Conservation (phyloP, 2,329 filamentous ascomycete species). For the Beauveria sp. region DNA sequence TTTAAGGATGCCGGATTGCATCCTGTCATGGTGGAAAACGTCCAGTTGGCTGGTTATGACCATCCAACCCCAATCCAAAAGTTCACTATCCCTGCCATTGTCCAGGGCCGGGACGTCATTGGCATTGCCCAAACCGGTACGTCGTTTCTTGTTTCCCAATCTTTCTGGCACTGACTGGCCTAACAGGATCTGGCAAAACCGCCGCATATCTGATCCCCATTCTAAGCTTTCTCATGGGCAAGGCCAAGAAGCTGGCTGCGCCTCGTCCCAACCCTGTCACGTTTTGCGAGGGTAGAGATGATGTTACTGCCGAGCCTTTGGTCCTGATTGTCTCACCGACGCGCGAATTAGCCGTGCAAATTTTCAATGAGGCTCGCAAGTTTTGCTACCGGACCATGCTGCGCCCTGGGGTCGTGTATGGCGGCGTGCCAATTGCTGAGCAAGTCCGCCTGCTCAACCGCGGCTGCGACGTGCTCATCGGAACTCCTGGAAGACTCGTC, state of each 20-base stretch:
- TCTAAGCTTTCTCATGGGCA: conserved; percentile 87
- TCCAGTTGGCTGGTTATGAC: conserved; percentile 63
- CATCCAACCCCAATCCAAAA: conserved; percentile 80
- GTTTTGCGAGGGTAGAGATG: conserved; percentile 41
- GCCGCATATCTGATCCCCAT: conserved; percentile 87
- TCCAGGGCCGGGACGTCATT: conserved; percentile 72
- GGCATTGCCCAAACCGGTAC: conserved; percentile 88
- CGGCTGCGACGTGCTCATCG: conserved; percentile 86
- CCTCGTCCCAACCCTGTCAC: conserved; percentile 59
- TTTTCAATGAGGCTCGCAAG: conserved; percentile 88
- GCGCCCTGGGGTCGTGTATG: conserved; percentile 83
- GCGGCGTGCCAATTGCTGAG: conserved; percentile 63
- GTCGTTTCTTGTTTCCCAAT: conserved; percentile 19
- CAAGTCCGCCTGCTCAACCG: conserved; percentile 68
- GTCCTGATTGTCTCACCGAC: conserved; percentile 81
- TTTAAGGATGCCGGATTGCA: conserved; percentile 80
- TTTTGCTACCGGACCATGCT: conserved; percentile 94
- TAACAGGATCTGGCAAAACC: conserved; percentile 86
- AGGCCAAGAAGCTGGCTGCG: conserved; percentile 80
- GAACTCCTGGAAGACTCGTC: conserved; percentile 75
- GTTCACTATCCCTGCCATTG: conserved; percentile 74
- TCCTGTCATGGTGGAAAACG: conserved; percentile 72
- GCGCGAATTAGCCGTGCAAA: conserved; percentile 85
- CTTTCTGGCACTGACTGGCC: neutral
- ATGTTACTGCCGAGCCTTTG: conserved; percentile 72